phyloP scores from a whole-genome alignment of 2,329 filamentous ascomycete genomes.

The Ophiocordyceps australis region DNA sequence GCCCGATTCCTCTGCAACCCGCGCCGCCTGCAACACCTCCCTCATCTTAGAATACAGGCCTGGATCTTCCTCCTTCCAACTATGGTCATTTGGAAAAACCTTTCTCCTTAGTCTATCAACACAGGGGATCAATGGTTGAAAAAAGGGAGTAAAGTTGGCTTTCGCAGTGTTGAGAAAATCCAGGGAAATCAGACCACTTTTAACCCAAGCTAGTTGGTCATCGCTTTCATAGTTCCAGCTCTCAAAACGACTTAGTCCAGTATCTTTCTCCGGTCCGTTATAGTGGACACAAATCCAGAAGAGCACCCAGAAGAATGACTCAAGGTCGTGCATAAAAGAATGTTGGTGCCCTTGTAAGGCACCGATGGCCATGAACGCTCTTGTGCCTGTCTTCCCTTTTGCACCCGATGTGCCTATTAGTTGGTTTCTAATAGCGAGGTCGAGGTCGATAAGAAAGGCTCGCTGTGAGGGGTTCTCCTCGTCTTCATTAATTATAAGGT shows the following conservation, averaged over 20 bases:
- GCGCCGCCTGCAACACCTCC: neutral
- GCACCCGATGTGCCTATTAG: constrained; percentile 16
- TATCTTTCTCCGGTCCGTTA: constrained; percentile 7
- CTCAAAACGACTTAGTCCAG: constrained; percentile 2
- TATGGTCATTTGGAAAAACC: constrained; percentile 11
- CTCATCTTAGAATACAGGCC: neutral
- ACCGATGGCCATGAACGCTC: constrained; percentile 26
- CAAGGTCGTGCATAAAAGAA: constrained; percentile 26
- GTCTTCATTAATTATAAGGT: constrained; percentile 27
- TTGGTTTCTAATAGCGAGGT: constrained; percentile 14
- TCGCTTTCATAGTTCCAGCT: constrained; percentile 4
- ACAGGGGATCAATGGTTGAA: constrained; percentile 10
- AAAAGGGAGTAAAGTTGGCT: constrained; percentile 10
- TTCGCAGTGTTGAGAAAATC: constrained; percentile 8
- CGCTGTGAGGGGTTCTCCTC: constrained; percentile 16
- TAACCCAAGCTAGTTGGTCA: neutral
- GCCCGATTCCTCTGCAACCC: too few relatives aligned
- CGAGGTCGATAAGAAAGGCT: constrained; percentile 23
- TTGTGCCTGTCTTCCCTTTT: constrained; percentile 21
- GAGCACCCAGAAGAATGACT: constrained; percentile 29
- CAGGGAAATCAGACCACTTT: constrained; percentile 1
- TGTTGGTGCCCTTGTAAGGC: constrained; percentile 20
- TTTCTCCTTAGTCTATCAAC: constrained; percentile 12
- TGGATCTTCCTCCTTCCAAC: constrained; percentile 4
- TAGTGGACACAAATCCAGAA: constrained; percentile 27